phyloP scores from a whole-genome alignment of 345 rosid species.

The Pistacia integerrima region DNA sequence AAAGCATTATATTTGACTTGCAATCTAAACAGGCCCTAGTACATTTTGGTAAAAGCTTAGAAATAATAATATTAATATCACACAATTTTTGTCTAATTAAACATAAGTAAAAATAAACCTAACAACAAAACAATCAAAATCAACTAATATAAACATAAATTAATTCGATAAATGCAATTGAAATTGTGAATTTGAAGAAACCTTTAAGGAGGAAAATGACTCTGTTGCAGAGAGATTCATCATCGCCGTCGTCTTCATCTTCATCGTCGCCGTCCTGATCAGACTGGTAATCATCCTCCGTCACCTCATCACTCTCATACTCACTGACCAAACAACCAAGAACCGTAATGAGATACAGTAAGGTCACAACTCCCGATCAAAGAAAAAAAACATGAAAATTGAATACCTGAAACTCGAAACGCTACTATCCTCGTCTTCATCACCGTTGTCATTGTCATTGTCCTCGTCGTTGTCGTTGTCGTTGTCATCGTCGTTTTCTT shows the following conservation, averaged over 20 bases:
- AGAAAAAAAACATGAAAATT: neutral
- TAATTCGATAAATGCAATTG: neutral
- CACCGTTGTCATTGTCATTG: constrained; percentile 14
- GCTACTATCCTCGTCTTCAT: constrained; percentile 20
- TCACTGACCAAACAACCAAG: constrained; percentile 22
- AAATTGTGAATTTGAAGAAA: constrained; percentile 26
- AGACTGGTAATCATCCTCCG: constrained; percentile 1
- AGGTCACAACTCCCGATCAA: neutral
- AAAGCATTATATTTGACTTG: too few relatives aligned
- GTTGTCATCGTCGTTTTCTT: constrained; percentile 29
- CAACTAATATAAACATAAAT: neutral
- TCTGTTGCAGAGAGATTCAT: constrained; percentile 41
- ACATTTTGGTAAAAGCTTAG: too few relatives aligned
- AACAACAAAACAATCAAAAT: neutral
- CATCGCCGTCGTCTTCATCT: constrained; percentile 33
- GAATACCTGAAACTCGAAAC: constrained; percentile 23
- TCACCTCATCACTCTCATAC: constrained; percentile 22
- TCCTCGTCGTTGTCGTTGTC: constrained; percentile 27
- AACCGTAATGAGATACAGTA: neutral
- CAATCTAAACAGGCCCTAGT: too few relatives aligned
- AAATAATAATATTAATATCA: too few relatives aligned
- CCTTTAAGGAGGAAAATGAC: constrained; percentile 50
- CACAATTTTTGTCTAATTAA: neutral
- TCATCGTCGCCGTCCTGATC: constrained; percentile 14
- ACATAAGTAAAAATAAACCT: neutral